Evolutionary conservation across 1,284 basidiomycete species (phyloP).

Genomic region (Malassezia pachydermatis): DNA sequence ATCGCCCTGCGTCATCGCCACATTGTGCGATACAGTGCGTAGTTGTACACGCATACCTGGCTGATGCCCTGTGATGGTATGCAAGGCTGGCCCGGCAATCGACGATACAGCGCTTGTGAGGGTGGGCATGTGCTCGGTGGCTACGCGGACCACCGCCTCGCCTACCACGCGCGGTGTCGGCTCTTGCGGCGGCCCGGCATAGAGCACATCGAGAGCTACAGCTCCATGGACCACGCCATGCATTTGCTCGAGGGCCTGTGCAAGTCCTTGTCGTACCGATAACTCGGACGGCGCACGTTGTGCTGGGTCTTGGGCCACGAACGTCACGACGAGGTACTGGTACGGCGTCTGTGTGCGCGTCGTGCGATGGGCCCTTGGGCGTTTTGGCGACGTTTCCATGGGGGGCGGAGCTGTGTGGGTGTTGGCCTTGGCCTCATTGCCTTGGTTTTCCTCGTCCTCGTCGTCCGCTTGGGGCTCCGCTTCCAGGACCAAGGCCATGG

Average conservation of each 20-base stretch:
- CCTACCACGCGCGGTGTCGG: background rate
- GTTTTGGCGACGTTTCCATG: background rate
- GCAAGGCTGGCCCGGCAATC: background rate
- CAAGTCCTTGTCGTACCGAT: slow-evolving; percentile 17
- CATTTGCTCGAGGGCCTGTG: slow-evolving; percentile 17
- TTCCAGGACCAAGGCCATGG: slow-evolving; percentile 4
- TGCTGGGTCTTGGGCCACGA: background rate
- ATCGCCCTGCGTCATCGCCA: slow-evolving; percentile 7
- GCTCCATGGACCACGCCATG: slow-evolving; percentile 25
- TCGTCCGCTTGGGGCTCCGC: slow-evolving; percentile 53
- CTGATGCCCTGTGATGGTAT: slow-evolving; percentile 6
- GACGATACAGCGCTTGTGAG: slow-evolving; percentile 2
- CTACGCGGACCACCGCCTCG: slow-evolving; percentile 11
- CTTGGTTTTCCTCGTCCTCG: slow-evolving; percentile 54
- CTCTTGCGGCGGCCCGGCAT: slow-evolving; percentile 10
- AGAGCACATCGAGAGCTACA: slow-evolving; percentile 26
- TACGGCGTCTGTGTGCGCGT: background rate
- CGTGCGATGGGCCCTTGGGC: background rate
- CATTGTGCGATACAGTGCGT: slow-evolving; percentile 5
- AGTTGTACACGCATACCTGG: slow-evolving; percentile 2
- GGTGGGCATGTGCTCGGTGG: slow-evolving; percentile 6
- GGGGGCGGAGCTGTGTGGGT: background rate
- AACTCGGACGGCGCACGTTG: slow-evolving; percentile 10
- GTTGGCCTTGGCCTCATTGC: slow-evolving; percentile 8
- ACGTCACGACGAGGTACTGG: slow-evolving; percentile 12